Evolutionary conservation across 352 stramenopile species (phyloP), one percentile per base, ranked within the genome.

Genomic region (Halophytophthora polymorphica): DNA sequence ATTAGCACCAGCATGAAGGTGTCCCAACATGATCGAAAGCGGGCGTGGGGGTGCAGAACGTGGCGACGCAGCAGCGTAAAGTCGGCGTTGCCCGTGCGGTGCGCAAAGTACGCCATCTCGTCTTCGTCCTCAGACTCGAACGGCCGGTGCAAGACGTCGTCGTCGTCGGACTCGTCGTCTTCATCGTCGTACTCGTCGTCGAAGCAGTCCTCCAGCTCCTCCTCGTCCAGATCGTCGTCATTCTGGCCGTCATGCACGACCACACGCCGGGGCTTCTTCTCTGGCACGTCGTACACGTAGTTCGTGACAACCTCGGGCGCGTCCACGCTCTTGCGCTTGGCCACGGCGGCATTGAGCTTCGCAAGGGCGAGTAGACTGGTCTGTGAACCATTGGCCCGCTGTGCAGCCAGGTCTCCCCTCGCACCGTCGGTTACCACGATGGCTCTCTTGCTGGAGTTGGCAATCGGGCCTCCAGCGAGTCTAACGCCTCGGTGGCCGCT

Each of bases 31-130:
- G 80, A 64, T 2, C 82, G 75, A 2, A 69, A 58, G 12, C 72
- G 63, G 0, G 79, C 77, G 42, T 93, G 75, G 0, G 82, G 82
- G 28, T 93, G 82, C 21, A 93, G 45, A 22, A 89, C 77, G 28
- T 64, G 64, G 13, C 62, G 64, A 8, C 58, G 67, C 2, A 56
- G 45, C 5, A 81, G 41, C 49, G 82, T 86, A 22, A 90, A 83
- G 13, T 86, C 65, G 6, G 67, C 56, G 2, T 64, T 64, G 13
- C 63, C 64, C 19, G 63, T 49, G 6, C 70, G 66, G 36, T 88
- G 71, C 0, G 76, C 67, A 33, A 90, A 90, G 25, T 86, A 86
- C 10, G 71, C 69, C 25, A 87, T 67, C 15, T 90, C 79, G 37
- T 88, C 79, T 34, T 86, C 71, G n/a, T 72, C 71, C 10, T 78